These are phyloP conservation scores for Panicum hallii DNA, from an alignment of 202 grass and related monocot species.

Conservation along the genomic window DNA sequence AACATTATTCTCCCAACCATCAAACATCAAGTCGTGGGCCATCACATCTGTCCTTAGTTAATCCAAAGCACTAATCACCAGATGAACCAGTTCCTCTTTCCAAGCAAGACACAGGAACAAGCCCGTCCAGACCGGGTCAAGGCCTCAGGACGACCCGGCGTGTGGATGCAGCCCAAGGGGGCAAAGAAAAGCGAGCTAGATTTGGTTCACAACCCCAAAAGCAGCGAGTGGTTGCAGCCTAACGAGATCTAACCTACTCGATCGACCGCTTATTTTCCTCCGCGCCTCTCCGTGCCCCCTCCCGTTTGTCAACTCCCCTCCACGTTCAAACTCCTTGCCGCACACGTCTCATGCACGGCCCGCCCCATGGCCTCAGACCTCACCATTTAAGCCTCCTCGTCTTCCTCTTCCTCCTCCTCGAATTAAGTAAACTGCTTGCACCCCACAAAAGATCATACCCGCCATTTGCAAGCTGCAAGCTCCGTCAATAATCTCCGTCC, in stretches of 20 bases:
- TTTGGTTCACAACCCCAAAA: conserved; percentile 47
- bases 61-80: too few species aligned
- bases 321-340: conserved; percentile 52
- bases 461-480: background rate
- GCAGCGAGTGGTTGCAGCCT: conserved; percentile 42
- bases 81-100: background rate
- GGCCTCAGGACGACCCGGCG: background rate
- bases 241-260: conserved; percentile 61
- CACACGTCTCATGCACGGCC: conserved; percentile 45
- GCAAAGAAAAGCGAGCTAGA: conserved; percentile 14
- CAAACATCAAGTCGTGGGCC: too few species aligned
- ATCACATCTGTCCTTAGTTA: too few species aligned
- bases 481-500: background rate
- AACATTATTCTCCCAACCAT: too few species aligned
- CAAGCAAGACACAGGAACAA: background rate
- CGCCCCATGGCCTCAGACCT: background rate
- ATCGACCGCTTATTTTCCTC: background rate
- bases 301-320: conserved; percentile 43
- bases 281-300: background rate
- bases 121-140: conserved; percentile 31
- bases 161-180: conserved; percentile 25
- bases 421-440: background rate
- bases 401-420: background rate
- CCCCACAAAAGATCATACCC: background rate
- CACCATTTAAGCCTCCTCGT: conserved; percentile 48